A percentile compares a stretch with the other conserved stretches of the same genome.
phyloP scores from a whole-genome alignment of 2,329 filamentous ascomycete species.

The Sporothrix pseudoabietina region DNA sequence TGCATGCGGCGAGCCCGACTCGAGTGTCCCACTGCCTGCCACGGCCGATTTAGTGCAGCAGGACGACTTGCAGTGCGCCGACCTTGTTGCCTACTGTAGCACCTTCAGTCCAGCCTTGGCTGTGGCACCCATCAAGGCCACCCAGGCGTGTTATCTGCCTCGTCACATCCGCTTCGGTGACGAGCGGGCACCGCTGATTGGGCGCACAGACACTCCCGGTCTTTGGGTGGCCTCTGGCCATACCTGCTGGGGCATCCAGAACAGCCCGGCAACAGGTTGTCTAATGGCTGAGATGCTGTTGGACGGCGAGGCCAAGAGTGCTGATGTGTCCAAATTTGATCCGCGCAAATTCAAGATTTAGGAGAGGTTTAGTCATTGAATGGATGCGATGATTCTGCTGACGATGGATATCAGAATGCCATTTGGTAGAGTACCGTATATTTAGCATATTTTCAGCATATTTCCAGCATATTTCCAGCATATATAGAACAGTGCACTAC shows the following conservation, averaged over 20 bases:
- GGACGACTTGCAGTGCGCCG: constrained; percentile 77
- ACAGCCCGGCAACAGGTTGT: constrained; percentile 84
- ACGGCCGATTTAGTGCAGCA: constrained; percentile 74
- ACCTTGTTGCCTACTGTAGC: constrained; percentile 77
- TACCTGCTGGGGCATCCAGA: constrained; percentile 98
- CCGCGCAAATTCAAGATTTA: constrained; percentile 64
- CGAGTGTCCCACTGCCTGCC: constrained; percentile 70
- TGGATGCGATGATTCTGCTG: not conserved
- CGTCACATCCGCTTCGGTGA: constrained; percentile 66
- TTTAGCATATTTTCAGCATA: constrained; percentile 13
- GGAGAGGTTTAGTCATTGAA: constrained; percentile 24
- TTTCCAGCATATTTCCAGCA: not conserved
- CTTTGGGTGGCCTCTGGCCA: constrained; percentile 85
- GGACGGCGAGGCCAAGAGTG: constrained; percentile 69
- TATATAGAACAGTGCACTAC: not conserved
- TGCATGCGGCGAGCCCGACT: constrained; percentile 87
- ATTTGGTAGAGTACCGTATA: not conserved
- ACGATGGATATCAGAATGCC: not conserved
- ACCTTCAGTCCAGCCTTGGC: constrained; percentile 67
- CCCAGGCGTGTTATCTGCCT: constrained; percentile 93
- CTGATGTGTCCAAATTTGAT: constrained; percentile 66
- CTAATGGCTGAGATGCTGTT: constrained; percentile 78
- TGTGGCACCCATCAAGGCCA: constrained; percentile 67
- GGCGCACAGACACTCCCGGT: constrained; percentile 70
- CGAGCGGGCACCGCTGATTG: constrained; percentile 72